These are phyloP conservation scores for Fusarium avenaceum DNA, from an alignment of 2,329 filamentous ascomycete genomes.

Conservation along the genomic window DNA sequence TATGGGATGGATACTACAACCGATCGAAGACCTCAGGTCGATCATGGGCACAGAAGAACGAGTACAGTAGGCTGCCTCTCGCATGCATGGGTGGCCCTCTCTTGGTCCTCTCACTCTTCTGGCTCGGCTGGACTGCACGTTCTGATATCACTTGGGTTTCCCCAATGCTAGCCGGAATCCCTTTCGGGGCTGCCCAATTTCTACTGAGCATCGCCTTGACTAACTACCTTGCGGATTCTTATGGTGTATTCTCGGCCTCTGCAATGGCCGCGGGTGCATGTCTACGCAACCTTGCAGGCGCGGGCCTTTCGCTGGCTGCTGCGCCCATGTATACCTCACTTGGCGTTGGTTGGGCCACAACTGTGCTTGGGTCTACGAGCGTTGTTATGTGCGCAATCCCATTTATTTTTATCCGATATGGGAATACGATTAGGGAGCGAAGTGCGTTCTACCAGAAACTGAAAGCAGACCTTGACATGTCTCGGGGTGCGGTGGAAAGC, in stretches of 20 bases:
- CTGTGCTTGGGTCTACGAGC: constrained; percentile 3
- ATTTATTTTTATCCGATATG: constrained; percentile 19
- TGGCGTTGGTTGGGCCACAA: constrained; percentile 17
- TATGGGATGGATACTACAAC: constrained; percentile 33
- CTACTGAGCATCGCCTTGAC: constrained; percentile 21
- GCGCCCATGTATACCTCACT: constrained; percentile 24
- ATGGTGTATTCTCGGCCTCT: constrained; percentile 16
- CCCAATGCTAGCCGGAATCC: constrained; percentile 12
- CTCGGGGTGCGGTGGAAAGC: constrained; percentile 1
- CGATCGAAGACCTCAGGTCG: constrained; percentile 11
- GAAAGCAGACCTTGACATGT: constrained; percentile 10
- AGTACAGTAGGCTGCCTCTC: constrained; percentile 36
- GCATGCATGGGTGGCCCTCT: constrained; percentile 33
- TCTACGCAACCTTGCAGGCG: constrained; percentile 14
- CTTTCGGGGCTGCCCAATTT: constrained; percentile 12
- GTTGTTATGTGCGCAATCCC: constrained; percentile 24
- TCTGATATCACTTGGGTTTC: constrained; percentile 17
- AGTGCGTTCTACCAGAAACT: constrained; percentile 23
- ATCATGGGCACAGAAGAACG: constrained; percentile 22
- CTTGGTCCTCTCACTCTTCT: constrained; percentile 35
- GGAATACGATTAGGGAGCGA: constrained; percentile 6
- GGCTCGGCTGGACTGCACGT: constrained; percentile 38
- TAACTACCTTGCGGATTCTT: constrained; percentile 16
- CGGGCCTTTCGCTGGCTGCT: constrained; percentile 15
- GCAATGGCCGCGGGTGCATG: constrained; percentile 13